phyloP scores from a whole-genome alignment of 441 rosid genomes.

The Eutrema salsugineum region DNA sequence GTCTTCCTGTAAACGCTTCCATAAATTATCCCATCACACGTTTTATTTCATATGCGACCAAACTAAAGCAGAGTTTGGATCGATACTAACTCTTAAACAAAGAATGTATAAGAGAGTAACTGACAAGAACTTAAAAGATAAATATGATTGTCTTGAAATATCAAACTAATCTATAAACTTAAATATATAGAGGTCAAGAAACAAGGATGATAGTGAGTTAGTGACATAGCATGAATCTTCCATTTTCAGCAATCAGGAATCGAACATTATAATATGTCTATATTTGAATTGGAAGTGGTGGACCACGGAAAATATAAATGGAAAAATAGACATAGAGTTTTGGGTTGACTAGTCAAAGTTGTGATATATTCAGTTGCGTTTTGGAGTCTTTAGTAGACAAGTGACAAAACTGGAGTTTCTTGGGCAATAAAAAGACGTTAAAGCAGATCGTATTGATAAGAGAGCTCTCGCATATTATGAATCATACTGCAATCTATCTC shows the following conservation, averaged over 20 bases:
- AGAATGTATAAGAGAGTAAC: neutral
- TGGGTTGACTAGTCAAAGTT: conserved; percentile 30
- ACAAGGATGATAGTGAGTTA: conserved; percentile 23
- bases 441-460: conserved; percentile 29
- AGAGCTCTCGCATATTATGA: conserved; percentile 19
- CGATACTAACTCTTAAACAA: neutral
- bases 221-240: conserved; percentile 20
- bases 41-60: neutral
- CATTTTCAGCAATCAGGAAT: conserved; percentile 7
- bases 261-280: conserved; percentile 3
- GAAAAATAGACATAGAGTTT: neutral
- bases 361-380: conserved; percentile 16
- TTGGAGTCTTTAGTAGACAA: conserved; percentile 13
- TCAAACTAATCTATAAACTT: neutral
- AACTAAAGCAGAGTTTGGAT: neutral
- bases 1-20: neutral
- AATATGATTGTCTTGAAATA: neutral
- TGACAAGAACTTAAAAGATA: neutral
- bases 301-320: conserved; percentile 1
- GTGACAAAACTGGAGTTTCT: conserved; percentile 25
- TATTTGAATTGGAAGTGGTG: conserved; percentile 13
- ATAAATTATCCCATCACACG: neutral
- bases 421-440: conserved; percentile 26
- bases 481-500: conserved; percentile 30
- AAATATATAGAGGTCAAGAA: conserved; percentile 1